Evolutionary conservation across 2,329 filamentous ascomycete species (phyloP).

Genomic region (Sclerotinia nivalis): DNA sequence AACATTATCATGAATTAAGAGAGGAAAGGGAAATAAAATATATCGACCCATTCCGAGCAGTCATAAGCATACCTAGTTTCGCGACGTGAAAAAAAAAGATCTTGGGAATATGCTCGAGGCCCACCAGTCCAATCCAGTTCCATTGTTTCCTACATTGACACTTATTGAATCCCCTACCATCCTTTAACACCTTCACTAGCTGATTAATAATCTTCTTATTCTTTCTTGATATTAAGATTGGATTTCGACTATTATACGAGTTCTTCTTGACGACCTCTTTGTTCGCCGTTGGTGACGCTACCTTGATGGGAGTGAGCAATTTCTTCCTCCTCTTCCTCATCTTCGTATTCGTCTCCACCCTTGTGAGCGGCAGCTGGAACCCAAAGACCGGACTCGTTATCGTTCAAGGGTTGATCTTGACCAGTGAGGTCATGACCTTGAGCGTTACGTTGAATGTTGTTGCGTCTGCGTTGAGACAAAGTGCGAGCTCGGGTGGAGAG

Average conservation of each 20-base stretch:
- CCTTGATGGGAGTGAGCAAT: constrained; percentile 55
- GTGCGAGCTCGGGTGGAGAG: constrained; percentile 86
- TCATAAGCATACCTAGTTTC: constrained; percentile 5
- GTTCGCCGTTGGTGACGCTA: constrained; percentile 57
- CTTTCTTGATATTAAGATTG: background rate
- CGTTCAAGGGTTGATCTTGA: constrained; percentile 78
- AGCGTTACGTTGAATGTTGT: constrained; percentile 65
- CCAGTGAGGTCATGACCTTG: constrained; percentile 80
- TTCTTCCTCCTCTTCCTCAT: constrained; percentile 66
- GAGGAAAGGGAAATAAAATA: background rate
- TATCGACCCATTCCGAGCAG: constrained; percentile 10
- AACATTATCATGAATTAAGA: constrained; percentile 10
- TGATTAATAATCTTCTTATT: constrained; percentile 16
- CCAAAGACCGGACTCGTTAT: constrained; percentile 78
- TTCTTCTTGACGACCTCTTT: constrained; percentile 54
- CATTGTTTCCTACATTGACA: constrained; percentile 19
- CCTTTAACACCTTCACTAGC: constrained; percentile 11
- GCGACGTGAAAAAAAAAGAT: constrained; percentile 29
- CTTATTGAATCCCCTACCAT: constrained; percentile 23
- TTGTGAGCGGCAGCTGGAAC: constrained; percentile 69
- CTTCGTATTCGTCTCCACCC: constrained; percentile 58
- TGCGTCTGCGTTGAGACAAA: constrained; percentile 79
- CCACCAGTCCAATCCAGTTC: constrained; percentile 25
- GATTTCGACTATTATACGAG: constrained; percentile 38
- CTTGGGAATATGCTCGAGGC: constrained; percentile 34